A percentile compares a stretch with the other conserved stretches of the same genome.
These are phyloP conservation scores for Rhizophora apiculata DNA, from an alignment of 345 rosid genomes.

Conservation along the genomic window DNA sequence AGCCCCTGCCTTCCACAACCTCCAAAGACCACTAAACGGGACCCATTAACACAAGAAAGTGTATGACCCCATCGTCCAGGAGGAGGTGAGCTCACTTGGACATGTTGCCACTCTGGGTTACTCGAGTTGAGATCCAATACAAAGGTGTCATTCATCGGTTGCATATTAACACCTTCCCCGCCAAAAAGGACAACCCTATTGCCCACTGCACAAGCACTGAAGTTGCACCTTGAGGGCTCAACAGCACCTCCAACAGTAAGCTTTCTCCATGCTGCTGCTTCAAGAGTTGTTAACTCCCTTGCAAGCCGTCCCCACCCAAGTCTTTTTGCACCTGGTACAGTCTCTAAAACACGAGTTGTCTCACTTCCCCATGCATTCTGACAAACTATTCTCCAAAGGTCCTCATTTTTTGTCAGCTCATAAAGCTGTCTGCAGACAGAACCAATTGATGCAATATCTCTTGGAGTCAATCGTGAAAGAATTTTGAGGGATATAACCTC, in stretches of 20 bases:
- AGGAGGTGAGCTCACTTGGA: constrained; percentile 88
- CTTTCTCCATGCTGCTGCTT: constrained; percentile 89
- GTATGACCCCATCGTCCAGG: constrained; percentile 96
- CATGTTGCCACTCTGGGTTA: constrained; percentile 77
- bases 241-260: constrained; percentile 81
- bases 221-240: constrained; percentile 86
- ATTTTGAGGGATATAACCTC: constrained; percentile 72
- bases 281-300: constrained; percentile 81
- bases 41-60: constrained; percentile 74
- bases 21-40: constrained; percentile 79
- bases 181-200: constrained; percentile 83
- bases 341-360: constrained; percentile 69
- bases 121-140: constrained; percentile 73
- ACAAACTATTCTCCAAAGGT: constrained; percentile 85
- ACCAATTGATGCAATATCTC: constrained; percentile 78
- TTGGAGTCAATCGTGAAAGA: constrained; percentile 70
- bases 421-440: constrained; percentile 61
- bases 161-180: constrained; percentile 94
- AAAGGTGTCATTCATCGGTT: constrained; percentile 92
- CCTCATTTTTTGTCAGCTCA: constrained; percentile 73
- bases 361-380: constrained; percentile 90
- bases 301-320: constrained; percentile 85
- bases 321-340: constrained; percentile 83
- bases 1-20: constrained; percentile 89
- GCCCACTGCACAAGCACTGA: constrained; percentile 90